Base-by-base conservation (phyloP, 2,329 filamentous ascomycete genomes). In the Drechslerella coelobrocha region DNA sequence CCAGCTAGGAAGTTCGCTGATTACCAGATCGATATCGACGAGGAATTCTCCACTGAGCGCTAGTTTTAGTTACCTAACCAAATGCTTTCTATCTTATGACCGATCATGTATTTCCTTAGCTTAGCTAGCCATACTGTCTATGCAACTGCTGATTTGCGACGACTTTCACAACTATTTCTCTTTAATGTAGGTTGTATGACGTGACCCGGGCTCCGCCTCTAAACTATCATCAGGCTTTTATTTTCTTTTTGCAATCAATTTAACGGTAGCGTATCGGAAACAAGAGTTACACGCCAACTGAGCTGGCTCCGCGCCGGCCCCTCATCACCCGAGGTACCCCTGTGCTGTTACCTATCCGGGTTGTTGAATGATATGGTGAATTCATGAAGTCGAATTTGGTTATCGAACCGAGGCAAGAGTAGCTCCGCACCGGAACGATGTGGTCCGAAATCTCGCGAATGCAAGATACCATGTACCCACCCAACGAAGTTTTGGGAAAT, bases 1-100 rank as follows among this genome's bases (percentile, higher is more conserved):
- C 74, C 78, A 0, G 80, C 80, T 51, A 77, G 80, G 57, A 78
- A 81, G 71, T 81, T 80, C 66, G 73, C 76, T 53, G 75, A 76
- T 6, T 79, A 79, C 72, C 72, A 77, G 56, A 78, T 79, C 56
- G 78, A 78, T 61, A 74, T 78, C 45, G 78, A 79, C 2, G 78
- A 79, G 31, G 73, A 71, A 24, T 71, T 71, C 41, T 59, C 59
- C 14, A 54, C 59, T 53, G 43, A 61, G 7, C 65, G 55, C 12
- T 59, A 26, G 53, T 19, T 19, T 14, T n/a, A 29, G 17, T 19
- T 37, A 24, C 27, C 6, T 27, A 12, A 7, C 31, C 19, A 24
- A 47, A 10, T n/a, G 12, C 5, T 50, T 27, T 31, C 10, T 23
- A 17, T 31, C 56, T 71, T 59, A 71, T 41, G 66, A 71, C 48